phyloP scores from a whole-genome alignment of 2,329 filamentous ascomycete genomes.

The Biscogniauxia mediterranea region DNA sequence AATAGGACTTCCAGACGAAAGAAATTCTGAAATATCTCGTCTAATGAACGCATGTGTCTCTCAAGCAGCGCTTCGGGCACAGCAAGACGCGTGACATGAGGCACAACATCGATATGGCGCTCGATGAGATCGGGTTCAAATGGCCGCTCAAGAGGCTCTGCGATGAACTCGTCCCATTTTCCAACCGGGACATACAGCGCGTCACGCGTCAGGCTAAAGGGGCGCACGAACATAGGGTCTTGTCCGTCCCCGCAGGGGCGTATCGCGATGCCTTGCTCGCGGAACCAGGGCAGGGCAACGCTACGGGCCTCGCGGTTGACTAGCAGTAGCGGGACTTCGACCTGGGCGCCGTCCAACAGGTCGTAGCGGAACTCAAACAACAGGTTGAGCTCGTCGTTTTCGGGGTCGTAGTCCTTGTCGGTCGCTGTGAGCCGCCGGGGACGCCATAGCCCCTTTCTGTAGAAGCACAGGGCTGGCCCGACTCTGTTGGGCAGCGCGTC shows the following conservation, averaged over 20 bases:
- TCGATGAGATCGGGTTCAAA: not conserved
- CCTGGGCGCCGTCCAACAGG: conserved; percentile 6
- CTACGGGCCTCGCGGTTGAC: conserved; percentile 22
- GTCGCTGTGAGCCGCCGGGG: conserved; percentile 8
- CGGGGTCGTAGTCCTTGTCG: conserved; percentile 10
- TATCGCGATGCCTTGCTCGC: conserved; percentile 9
- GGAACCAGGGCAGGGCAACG: conserved; percentile 16
- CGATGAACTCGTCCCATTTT: not conserved
- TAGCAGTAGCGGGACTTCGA: conserved; percentile 19
- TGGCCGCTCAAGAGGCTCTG: not conserved
- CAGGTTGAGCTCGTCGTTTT: conserved; percentile 10
- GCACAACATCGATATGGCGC: not conserved
- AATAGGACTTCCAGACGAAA: not conserved
- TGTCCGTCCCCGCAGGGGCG: not conserved
- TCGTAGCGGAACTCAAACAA: conserved; percentile 17
- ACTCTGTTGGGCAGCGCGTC: conserved; percentile 4
- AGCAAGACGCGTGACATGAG: not conserved
- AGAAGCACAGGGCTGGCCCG: conserved; percentile 14
- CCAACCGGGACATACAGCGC: not conserved
- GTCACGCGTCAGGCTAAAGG: conserved; percentile 6
- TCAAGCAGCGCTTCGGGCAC: not conserved
- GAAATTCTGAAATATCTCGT: not conserved
- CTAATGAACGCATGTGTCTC: not conserved
- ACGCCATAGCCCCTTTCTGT: conserved; percentile 17
- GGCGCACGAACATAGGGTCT: conserved; percentile 5